A percentile compares a stretch with the other conserved stretches of the same genome.
Evolutionary conservation across 169 alveolate species (phyloP).

Genomic region (Plasmodium cynomolgi): DNA sequence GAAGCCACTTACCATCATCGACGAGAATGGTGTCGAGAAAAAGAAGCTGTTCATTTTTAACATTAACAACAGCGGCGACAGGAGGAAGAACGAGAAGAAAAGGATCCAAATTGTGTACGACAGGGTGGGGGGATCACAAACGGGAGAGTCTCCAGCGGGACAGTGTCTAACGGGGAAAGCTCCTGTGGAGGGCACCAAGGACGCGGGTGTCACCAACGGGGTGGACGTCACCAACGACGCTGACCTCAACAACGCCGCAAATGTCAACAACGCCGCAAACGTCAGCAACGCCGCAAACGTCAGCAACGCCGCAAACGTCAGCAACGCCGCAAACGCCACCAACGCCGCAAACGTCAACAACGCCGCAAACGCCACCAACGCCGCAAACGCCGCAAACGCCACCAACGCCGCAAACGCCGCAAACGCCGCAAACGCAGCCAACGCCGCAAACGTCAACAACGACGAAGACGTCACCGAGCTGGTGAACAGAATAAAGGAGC

Average conservation of each 20-base stretch:
- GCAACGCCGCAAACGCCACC: no score
- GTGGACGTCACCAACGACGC: no score
- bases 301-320: no score
- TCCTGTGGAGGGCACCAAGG: neutral
- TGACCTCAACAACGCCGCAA: no score
- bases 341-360: no score
- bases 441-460: neutral
- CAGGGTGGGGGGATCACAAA: neutral
- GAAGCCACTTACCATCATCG: conserved; percentile 28
- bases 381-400: no score
- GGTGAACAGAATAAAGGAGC: conserved; percentile 40
- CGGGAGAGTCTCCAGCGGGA: neutral
- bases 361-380: no score
- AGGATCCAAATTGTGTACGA: conserved; percentile 59
- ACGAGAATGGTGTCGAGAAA: conserved; percentile 61
- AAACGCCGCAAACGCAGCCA: neutral
- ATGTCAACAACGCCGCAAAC: no score
- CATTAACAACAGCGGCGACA: conserved; percentile 27
- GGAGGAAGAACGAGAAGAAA: conserved; percentile 29
- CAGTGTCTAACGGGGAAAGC: neutral
- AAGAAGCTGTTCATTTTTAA: conserved; percentile 67
- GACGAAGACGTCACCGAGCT: neutral
- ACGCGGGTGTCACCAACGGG: neutral
- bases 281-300: no score
- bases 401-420: neutral